Evolutionary conservation across 305 asterid species (phyloP).

Genomic region (Solanum hybrid): DNA sequence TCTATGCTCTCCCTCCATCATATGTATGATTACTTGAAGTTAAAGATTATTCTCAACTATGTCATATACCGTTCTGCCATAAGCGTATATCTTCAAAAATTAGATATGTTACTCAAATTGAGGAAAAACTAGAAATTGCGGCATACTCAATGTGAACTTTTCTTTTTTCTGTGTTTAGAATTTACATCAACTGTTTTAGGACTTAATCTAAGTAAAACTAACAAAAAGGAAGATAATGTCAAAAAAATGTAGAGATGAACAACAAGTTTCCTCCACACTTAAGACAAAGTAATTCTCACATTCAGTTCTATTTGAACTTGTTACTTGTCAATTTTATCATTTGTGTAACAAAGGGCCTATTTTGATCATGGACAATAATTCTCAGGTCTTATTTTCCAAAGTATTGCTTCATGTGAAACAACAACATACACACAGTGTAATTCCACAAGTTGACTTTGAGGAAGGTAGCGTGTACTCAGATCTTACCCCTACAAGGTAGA

Average conservation of each 20-base stretch:
- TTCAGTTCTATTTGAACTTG: neutral
- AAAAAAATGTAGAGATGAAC: neutral
- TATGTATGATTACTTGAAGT: neutral
- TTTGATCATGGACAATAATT: neutral
- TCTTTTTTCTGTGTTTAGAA: neutral
- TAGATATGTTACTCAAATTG: no score
- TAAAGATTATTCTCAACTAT: no score
- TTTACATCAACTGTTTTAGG: neutral
- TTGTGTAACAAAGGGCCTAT: neutral
- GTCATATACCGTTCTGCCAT: neutral
- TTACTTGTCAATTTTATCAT: neutral
- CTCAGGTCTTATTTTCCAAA: neutral
- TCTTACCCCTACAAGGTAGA: neutral
- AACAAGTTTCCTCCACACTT: neutral
- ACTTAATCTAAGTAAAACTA: neutral
- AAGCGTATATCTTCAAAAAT: neutral
- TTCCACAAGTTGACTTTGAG: neutral
- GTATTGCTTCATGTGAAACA: neutral
- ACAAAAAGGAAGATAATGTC: neutral
- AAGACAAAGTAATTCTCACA: neutral
- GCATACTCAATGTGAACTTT: neutral
- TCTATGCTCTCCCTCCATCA: neutral
- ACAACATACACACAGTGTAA: neutral
- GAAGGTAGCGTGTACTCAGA: fast-evolving
- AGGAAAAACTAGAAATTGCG: neutral